Evolutionary conservation across 1,284 basidiomycete species (phyloP).

Genomic region (Cutaneotrichosporon sp.): DNA sequence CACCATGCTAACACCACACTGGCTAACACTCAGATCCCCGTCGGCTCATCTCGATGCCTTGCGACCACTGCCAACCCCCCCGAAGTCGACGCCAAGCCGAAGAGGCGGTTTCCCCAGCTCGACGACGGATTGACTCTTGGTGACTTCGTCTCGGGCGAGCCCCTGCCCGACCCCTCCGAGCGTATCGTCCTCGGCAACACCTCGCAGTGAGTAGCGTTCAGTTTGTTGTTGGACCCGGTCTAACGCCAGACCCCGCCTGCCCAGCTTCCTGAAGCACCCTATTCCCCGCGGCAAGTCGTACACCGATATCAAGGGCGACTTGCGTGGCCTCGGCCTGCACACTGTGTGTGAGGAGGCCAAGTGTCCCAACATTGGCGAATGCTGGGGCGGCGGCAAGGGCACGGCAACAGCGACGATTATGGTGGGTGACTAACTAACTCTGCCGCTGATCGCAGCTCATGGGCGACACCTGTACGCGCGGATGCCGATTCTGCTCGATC

Average conservation of each 20-base stretch:
- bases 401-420: constrained; percentile 98
- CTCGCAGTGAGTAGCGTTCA: constrained; percentile 56
- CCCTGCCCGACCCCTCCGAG: constrained; percentile 48
- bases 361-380: constrained; percentile 98
- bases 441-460: constrained; percentile 62
- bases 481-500: constrained; percentile 95
- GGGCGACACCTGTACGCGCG: constrained; percentile 99
- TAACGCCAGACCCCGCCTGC: constrained; percentile 71
- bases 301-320: constrained; percentile 89
- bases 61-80: constrained; percentile 28
- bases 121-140: constrained; percentile 71
- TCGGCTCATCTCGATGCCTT: constrained; percentile 21
- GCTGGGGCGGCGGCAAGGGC: constrained; percentile 90
- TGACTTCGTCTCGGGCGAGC: constrained; percentile 71
- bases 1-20: background rate
- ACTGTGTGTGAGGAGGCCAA: constrained; percentile 99
- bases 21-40: constrained; percentile 8
- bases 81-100: constrained; percentile 12
- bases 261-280: constrained; percentile 85
- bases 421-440: constrained; percentile 49
- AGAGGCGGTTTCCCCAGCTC: constrained; percentile 50
- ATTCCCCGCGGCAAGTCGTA: constrained; percentile 87
- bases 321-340: constrained; percentile 83
- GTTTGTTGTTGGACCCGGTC: constrained; percentile 5
- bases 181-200: constrained; percentile 74